Evolutionary conservation across 441 rosid species (phyloP).

Genomic region (Brassica balearica): DNA sequence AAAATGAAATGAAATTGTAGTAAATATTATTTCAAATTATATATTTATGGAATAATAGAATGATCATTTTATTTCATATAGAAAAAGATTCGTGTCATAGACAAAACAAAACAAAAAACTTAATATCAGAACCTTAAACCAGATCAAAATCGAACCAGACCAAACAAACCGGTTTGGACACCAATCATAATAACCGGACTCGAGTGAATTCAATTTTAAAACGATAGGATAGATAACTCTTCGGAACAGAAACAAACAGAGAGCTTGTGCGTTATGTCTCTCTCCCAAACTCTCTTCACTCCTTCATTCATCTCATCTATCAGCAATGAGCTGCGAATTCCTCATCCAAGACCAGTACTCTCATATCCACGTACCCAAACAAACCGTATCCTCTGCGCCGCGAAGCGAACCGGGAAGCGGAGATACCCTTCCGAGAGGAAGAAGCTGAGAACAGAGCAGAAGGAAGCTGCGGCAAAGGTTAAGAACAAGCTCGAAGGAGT

Average conservation of each 20-base stretch:
- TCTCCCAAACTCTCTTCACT: conserved; percentile 40
- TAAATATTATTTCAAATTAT: not conserved
- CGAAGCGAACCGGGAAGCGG: conserved; percentile 83
- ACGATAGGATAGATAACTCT: conserved; percentile 37
- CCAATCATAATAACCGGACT: conserved; percentile 22
- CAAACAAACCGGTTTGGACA: conserved; percentile 24
- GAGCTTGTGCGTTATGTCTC: conserved; percentile 35
- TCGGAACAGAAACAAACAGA: conserved; percentile 20
- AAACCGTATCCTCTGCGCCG: conserved; percentile 49
- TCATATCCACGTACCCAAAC: conserved; percentile 45
- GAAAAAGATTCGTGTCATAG: not conserved
- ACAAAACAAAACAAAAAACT: not conserved
- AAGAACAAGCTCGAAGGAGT: conserved; percentile 75
- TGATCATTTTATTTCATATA: not conserved
- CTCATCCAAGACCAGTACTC: conserved; percentile 20
- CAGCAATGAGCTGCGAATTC: conserved; percentile 34
- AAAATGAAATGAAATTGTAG: too few relatives aligned
- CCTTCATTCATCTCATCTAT: conserved; percentile 32
- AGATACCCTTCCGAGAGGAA: conserved; percentile 96
- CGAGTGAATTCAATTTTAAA: conserved; percentile 8
- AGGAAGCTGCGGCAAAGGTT: conserved; percentile 55
- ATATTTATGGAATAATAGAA: not conserved
- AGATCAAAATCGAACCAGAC: not conserved
- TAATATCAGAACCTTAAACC: not conserved
- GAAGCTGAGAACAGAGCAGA: conserved; percentile 67